phyloP scores from a whole-genome alignment of 192 early-diverging fungal species.

The Martensiomyces pterosporus region DNA sequence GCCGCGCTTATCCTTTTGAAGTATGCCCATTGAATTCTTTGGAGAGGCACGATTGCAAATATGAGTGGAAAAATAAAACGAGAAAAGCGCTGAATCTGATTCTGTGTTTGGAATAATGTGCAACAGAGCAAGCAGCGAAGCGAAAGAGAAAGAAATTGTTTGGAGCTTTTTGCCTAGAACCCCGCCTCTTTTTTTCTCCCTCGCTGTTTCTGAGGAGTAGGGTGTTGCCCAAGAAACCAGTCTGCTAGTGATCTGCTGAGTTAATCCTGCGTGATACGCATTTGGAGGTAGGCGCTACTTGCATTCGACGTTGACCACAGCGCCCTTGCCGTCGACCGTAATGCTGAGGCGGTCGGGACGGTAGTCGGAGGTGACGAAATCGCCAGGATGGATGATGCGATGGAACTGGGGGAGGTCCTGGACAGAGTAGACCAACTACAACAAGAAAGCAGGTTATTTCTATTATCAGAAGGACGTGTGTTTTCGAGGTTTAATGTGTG shows the following conservation, averaged over 20 bases:
- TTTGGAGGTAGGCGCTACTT: no score
- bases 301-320: neutral
- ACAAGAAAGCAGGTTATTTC: conserved; percentile 1
- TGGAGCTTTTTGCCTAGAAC: conserved; percentile 1
- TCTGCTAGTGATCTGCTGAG: no score
- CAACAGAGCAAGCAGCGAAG: neutral
- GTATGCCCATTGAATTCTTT: conserved; percentile 30
- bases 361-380: neutral
- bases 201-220: no score
- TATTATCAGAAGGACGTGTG: conserved; percentile 1
- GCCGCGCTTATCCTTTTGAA: conserved; percentile 32
- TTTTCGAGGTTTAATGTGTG: no score
- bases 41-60: no score
- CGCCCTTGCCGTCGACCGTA: neutral
- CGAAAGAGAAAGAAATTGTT: no score
- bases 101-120: no score
- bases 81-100: no score
- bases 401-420: neutral
- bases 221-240: no score
- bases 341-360: neutral
- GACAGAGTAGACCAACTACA: neutral
- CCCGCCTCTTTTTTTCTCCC: neutral
- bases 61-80: conserved; percentile 2
- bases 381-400: neutral
- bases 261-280: no score